A percentile compares a stretch with the other conserved stretches of the same genome.
These are phyloP conservation scores for Trichoderma simmonsii DNA, from an alignment of 2,329 filamentous ascomycete species.

Conservation along the genomic window DNA sequence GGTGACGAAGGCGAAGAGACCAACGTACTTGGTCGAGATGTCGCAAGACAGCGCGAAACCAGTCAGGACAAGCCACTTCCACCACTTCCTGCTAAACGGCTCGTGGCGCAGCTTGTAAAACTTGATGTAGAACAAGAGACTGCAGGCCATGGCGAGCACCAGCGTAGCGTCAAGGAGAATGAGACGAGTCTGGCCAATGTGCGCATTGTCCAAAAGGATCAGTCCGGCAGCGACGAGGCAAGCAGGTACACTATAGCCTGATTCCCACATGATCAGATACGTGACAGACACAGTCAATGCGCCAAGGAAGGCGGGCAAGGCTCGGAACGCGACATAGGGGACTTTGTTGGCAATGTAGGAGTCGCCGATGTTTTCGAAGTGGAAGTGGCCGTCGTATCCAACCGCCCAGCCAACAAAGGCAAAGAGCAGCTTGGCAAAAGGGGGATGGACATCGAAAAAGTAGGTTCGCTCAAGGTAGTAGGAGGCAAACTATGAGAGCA, in stretches of 20 bases:
- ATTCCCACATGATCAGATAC: slow-evolving; percentile 99
- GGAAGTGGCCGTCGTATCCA: slow-evolving; percentile 93
- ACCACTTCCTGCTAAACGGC: slow-evolving; percentile 94
- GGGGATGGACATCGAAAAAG: slow-evolving; percentile 99
- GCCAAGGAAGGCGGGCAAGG: slow-evolving; percentile 87
- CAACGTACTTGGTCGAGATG: slow-evolving; percentile 98
- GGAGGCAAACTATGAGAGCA: slow-evolving; percentile 57
- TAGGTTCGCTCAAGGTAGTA: slow-evolving; percentile 94
- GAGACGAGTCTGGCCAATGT: slow-evolving; percentile 92
- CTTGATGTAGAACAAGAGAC: slow-evolving; percentile 88
- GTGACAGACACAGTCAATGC: slow-evolving; percentile 90
- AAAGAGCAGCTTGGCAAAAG: slow-evolving; percentile 96
- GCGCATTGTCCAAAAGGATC: slow-evolving; percentile 93
- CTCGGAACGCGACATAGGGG: slow-evolving; percentile 92
- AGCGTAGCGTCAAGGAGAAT: slow-evolving; percentile 94
- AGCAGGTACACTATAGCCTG: slow-evolving; percentile 91
- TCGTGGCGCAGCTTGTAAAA: slow-evolving; percentile 95
- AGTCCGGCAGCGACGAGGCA: slow-evolving; percentile 82
- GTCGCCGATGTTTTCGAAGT: slow-evolving; percentile 99
- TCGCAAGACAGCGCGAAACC: slow-evolving; percentile 94
- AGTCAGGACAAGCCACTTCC: slow-evolving; percentile 97
- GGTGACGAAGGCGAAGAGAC: slow-evolving; percentile 93
- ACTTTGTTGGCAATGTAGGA: slow-evolving; percentile 97
- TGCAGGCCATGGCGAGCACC: slow-evolving; percentile 94
- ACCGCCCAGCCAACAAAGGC: slow-evolving; percentile 96